A percentile compares a stretch with the other conserved stretches of the same genome.
phyloP scores from a whole-genome alignment of 176 grass and related monocot species.

The Ananas comosus region DNA sequence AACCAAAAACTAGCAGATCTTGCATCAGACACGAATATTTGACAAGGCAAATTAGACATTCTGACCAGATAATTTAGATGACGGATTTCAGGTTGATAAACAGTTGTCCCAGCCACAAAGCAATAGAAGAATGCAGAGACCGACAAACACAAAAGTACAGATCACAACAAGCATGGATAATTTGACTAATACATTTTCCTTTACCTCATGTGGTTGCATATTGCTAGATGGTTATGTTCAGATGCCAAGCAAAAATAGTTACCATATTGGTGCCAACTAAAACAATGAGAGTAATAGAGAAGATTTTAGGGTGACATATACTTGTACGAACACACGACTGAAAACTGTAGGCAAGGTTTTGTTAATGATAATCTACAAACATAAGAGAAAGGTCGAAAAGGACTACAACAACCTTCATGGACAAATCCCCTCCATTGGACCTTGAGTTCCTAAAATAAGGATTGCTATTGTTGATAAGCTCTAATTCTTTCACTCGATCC shows the following conservation, averaged over 20 bases:
- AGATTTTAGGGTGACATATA: neutral
- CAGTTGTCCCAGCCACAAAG: neutral
- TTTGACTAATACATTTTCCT: too few species aligned
- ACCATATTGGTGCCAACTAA: too few species aligned
- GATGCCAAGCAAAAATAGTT: too few species aligned
- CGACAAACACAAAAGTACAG: neutral
- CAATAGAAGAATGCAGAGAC: neutral
- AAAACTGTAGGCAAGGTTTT: too few species aligned
- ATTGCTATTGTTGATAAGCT: conserved; percentile 37
- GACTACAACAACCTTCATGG: conserved; percentile 46
- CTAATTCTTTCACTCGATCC: conserved; percentile 52
- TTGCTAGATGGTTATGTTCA: too few species aligned
- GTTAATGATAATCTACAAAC: neutral
- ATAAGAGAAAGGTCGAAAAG: neutral
- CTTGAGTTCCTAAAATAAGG: conserved; percentile 17
- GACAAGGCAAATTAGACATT: neutral
- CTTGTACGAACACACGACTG: too few species aligned
- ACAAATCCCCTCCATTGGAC: conserved; percentile 42
- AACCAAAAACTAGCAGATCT: neutral
- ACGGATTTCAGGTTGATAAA: neutral
- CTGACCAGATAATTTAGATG: neutral
- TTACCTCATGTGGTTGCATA: too few species aligned
- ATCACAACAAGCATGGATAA: neutral
- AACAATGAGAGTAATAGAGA: too few species aligned
- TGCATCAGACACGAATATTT: neutral